Evolutionary conservation across 257 asterid species (phyloP).

Genomic region (Solanum etuberosum): DNA sequence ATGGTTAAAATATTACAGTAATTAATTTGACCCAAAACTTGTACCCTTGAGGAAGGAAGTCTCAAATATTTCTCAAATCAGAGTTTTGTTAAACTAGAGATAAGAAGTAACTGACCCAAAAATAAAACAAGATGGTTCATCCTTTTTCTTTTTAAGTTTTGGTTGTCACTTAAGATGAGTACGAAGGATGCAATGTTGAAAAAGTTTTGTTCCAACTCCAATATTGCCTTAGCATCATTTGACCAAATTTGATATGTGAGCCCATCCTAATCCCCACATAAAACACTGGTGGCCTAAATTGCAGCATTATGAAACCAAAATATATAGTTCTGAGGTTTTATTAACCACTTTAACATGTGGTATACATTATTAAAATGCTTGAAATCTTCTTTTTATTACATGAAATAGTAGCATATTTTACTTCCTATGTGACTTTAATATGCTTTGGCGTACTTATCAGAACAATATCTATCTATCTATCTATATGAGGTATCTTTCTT

Average conservation of each 20-base stretch:
- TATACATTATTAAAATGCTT: background rate
- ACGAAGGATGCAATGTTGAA: background rate
- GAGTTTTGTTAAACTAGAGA: background rate
- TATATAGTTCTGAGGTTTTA: background rate
- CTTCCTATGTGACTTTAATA: background rate
- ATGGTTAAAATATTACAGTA: background rate
- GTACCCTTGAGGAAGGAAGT: background rate
- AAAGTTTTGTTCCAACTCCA: background rate
- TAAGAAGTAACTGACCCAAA: background rate
- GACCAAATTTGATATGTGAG: background rate
- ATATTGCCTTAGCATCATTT: background rate
- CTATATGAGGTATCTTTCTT: background rate
- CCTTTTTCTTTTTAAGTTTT: background rate
- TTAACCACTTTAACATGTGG: background rate
- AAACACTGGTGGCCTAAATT: background rate
- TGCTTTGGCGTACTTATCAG: background rate
- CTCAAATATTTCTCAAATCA: background rate
- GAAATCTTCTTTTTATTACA: background rate
- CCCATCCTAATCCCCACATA: background rate
- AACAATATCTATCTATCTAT: background rate
- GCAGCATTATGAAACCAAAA: background rate
- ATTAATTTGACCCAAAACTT: background rate
- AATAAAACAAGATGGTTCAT: background rate
- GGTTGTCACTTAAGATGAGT: background rate
- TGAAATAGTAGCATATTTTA: background rate